Conservation (phyloP, 345 rosid genomes). For the Aquilaria malaccensis region DNA sequence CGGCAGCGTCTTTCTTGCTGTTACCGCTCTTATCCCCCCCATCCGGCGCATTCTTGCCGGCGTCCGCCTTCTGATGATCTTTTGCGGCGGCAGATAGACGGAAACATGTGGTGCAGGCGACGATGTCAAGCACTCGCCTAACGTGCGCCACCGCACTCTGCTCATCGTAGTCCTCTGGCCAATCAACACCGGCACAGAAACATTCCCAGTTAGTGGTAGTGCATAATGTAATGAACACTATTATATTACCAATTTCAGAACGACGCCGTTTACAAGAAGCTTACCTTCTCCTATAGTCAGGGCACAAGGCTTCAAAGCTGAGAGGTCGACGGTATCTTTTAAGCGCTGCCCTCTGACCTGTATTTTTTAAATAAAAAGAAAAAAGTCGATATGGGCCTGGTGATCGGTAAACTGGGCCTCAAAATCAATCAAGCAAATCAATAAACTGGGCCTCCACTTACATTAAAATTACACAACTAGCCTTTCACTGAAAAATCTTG, state of each 20-base stretch:
- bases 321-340: constrained; percentile 68
- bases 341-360: constrained; percentile 73
- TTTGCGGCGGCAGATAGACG: constrained; percentile 44
- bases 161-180: constrained; percentile 77
- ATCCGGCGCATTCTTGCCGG: constrained; percentile 29
- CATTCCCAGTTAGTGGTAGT: too few relatives aligned
- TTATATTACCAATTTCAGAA: not conserved
- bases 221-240: not conserved
- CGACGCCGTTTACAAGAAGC: constrained; percentile 11
- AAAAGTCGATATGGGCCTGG: not conserved
- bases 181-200: not conserved
- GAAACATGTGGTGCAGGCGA: constrained; percentile 79
- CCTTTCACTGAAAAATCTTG: too few relatives aligned
- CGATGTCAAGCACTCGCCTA: constrained; percentile 80
- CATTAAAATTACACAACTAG: too few relatives aligned
- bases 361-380: not conserved
- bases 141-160: constrained; percentile 82
- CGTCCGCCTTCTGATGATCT: constrained; percentile 41
- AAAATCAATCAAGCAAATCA: not conserved
- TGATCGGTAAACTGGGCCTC: constrained; percentile 3
- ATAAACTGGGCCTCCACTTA: too few relatives aligned
- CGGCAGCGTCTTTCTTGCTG: constrained; percentile 30
- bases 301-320: constrained; percentile 79
- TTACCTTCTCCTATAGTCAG: constrained; percentile 66
- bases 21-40: constrained; percentile 30